Evolutionary conservation across 2,329 filamentous ascomycete species (phyloP).

Genomic region (Neonectria punicea): DNA sequence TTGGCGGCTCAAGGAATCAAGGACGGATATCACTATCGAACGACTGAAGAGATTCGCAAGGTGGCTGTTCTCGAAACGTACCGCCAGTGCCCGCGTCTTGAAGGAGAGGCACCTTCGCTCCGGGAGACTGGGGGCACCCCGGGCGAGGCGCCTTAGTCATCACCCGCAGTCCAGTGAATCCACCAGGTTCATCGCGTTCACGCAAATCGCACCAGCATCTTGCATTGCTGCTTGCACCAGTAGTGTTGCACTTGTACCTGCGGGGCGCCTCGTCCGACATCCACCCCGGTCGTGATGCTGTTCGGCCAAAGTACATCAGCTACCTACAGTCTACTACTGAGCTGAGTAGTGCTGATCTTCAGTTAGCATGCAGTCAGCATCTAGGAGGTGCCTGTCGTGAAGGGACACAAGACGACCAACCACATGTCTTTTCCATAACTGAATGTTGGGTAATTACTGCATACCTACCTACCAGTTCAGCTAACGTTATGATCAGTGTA

Average conservation of each 20-base stretch:
- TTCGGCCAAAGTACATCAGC: neutral
- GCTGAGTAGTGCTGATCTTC: too few species aligned
- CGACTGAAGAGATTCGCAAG: conserved; percentile 28
- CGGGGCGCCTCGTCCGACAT: neutral
- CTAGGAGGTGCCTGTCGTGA: neutral
- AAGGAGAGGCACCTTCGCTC: conserved; percentile 22
- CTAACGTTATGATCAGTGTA: neutral
- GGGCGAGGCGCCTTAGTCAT: conserved; percentile 20
- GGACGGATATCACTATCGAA: conserved; percentile 29
- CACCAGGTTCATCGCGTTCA: conserved; percentile 6
- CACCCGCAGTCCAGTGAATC: conserved; percentile 1
- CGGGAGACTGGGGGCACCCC: conserved; percentile 12
- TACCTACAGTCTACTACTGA: neutral
- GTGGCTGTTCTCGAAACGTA: conserved; percentile 29
- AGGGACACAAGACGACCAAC: neutral
- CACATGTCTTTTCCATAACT: neutral
- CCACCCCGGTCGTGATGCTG: neutral
- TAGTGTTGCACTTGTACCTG: conserved; percentile 1
- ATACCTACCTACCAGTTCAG: neutral
- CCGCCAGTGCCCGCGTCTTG: conserved; percentile 24
- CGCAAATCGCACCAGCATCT: neutral
- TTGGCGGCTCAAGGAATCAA: neutral
- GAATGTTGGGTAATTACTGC: neutral
- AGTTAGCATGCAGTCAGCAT: neutral
- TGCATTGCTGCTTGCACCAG: conserved; percentile 6